Conservation (phyloP, 2,329 filamentous ascomycete genomes). For the Talaromyces sp. region DNA sequence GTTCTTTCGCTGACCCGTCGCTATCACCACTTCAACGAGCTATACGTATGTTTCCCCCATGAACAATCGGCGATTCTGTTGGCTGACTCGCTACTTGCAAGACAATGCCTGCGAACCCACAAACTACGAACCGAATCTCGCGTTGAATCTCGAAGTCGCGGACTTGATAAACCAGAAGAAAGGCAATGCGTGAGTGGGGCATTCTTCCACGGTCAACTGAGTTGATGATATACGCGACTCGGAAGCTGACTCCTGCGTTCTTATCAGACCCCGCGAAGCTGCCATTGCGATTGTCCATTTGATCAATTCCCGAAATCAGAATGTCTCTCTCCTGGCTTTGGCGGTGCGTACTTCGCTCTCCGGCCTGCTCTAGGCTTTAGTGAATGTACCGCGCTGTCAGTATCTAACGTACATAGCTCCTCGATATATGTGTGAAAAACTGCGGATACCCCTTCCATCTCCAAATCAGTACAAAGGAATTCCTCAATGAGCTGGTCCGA, state of each 20-base stretch:
- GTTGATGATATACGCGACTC: not conserved
- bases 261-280: constrained; percentile 72
- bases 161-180: constrained; percentile 98
- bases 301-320: constrained; percentile 95
- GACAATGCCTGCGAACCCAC: constrained; percentile 93
- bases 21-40: constrained; percentile 89
- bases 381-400: no score
- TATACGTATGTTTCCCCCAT: constrained; percentile 58
- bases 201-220: not conserved
- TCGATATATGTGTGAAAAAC: constrained; percentile 99
- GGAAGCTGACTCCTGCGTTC: not conserved
- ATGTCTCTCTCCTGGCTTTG: constrained; percentile 85
- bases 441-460: constrained; percentile 98
- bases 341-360: constrained; percentile 48
- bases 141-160: constrained; percentile 90
- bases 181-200: constrained; percentile 65
- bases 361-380: not conserved
- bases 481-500: constrained; percentile 94
- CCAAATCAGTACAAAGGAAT: constrained; percentile 98
- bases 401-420: constrained; percentile 52
- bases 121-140: constrained; percentile 97
- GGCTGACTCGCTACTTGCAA: constrained; percentile 24
- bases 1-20: constrained; percentile 71
- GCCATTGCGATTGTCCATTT: constrained; percentile 89
- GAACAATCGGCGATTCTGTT: not conserved